phyloP scores from a whole-genome alignment of 371 early-diverging fungal genomes.

The Mortierella sp. region DNA sequence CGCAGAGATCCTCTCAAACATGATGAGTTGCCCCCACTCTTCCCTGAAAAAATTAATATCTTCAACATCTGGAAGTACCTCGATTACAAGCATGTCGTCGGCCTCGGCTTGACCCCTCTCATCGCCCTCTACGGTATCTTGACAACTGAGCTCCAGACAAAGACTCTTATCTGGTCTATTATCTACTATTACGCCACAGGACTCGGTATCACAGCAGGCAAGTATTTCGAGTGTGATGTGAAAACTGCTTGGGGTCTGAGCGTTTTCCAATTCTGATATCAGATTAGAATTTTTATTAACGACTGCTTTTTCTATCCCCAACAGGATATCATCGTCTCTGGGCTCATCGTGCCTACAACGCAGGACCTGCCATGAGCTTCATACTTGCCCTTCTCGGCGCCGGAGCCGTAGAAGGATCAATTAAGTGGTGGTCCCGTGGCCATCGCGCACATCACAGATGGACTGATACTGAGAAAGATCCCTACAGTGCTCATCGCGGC shows the following conservation, averaged over 20 bases:
- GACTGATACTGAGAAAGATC: constrained; percentile 94
- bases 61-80: constrained; percentile 71
- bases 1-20: constrained; percentile 51
- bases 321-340: constrained; percentile 83
- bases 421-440: constrained; percentile 90
- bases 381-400: constrained; percentile 76
- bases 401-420: constrained; percentile 87
- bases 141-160: constrained; percentile 72
- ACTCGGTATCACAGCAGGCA: constrained; percentile 93
- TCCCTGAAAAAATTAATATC: constrained; percentile 64
- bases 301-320: constrained; percentile 1
- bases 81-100: constrained; percentile 85
- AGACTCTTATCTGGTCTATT: constrained; percentile 83
- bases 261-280: constrained; percentile 11
- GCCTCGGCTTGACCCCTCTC: constrained; percentile 82
- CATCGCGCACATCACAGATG: constrained; percentile 95
- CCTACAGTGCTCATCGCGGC: constrained; percentile 91
- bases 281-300: constrained; percentile 3
- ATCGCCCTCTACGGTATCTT: constrained; percentile 85
- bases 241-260: not conserved
- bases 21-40: constrained; percentile 61
- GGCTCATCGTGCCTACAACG: constrained; percentile 85
- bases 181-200: constrained; percentile 88
- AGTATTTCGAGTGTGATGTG: not conserved
- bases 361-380: constrained; percentile 70